Evolutionary conservation across 2,329 filamentous ascomycete species (phyloP), one percentile per base, ranked within the genome.

Genomic region (Microsporum audouinii): DNA sequence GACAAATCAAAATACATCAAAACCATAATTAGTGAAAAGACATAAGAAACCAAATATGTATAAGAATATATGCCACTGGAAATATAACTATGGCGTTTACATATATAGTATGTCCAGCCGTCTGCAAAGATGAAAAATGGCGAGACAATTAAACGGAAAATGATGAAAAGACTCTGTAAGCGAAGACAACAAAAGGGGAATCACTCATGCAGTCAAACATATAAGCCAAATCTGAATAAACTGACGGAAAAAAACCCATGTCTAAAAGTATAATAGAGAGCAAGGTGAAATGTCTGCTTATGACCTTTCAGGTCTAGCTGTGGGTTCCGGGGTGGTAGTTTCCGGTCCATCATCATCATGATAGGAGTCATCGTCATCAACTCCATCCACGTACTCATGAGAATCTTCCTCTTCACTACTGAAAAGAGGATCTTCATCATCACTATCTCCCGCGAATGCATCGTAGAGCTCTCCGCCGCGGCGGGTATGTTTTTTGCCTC

Each of bases 401-500:
- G 76, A 43, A 12, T 60, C 64, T 3, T 70, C 75, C 60, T 74
- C 72, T 34, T 73, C 71, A 71, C 73, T 17, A 65, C 76, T 79
- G 63, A 83, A 76, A 45, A 84, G 69, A 61, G 70, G 69, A 33
- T 67, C 68, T 62, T 88, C 85, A 60, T 89, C 88, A 61, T 94
- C 91, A 62, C 92, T 92, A 59, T 91, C 92, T 14, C 89, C 91
- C 0, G 94, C 94, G 79, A 99, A 99, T 3, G 94, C 94, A 78
- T 99, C 94, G 72, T 99, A 99, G 51, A 99, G 77, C 77, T 97
- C 92, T 33, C 92, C 91, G 1, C 90, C 94, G 23, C 77, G 74
- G 57, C 89, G 78, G 65, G 78, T 71, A 58, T 81, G 79, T 65
- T 82, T 79, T 78, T 74, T 62, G 73, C 73, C 70, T 67, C 66